These are phyloP conservation scores for Penicillium sp. DNA, from an alignment of 2,329 filamentous ascomycete species.

Conservation along the genomic window DNA sequence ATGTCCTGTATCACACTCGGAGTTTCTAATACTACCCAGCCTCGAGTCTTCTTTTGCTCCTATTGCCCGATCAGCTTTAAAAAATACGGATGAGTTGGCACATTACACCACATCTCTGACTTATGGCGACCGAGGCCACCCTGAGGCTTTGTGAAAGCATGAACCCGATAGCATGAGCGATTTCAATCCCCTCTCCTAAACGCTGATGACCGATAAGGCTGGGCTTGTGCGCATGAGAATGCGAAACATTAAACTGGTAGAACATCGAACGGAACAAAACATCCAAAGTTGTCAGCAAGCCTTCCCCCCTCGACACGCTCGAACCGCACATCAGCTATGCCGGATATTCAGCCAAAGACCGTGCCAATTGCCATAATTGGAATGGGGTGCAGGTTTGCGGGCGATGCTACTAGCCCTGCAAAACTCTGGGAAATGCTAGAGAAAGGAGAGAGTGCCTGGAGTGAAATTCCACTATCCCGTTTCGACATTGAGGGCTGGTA, in stretches of 20 bases:
- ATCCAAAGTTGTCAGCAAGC: no score
- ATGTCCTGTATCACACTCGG: background rate
- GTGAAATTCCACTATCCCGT: background rate
- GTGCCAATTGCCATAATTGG: constrained; percentile 32
- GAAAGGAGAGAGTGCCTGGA: constrained; percentile 7
- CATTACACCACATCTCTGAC: background rate
- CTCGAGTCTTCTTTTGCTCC: background rate
- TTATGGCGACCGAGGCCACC: background rate
- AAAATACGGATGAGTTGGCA: background rate
- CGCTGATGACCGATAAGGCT: background rate
- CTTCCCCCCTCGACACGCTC: no score
- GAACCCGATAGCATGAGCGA: background rate
- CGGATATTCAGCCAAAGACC: background rate
- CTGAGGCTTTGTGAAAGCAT: background rate
- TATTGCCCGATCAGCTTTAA: background rate
- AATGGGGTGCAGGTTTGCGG: constrained; percentile 26
- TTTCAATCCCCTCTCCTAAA: no score
- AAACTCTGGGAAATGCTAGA: constrained; percentile 26
- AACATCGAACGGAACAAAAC: background rate
- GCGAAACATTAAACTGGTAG: background rate
- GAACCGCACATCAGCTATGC: background rate
- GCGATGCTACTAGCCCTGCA: constrained; percentile 18
- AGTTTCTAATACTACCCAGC: background rate
- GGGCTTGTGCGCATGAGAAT: background rate
- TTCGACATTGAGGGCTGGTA: constrained; percentile 1